Conservation (phyloP, 1,139 yeast species). For the Kurtzmaniella natalensis region DNA sequence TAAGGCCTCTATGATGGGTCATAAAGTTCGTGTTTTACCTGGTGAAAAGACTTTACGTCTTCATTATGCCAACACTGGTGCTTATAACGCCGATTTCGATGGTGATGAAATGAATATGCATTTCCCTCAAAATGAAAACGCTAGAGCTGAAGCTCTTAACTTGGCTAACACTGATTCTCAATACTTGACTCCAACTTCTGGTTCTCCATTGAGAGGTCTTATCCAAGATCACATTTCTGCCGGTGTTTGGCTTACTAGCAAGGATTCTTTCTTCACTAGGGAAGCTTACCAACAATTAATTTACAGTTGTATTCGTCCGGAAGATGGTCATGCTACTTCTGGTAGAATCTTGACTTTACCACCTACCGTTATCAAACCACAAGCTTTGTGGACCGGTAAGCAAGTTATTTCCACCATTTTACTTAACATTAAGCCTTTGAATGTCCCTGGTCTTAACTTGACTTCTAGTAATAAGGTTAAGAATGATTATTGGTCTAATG, state of each 20-base stretch:
- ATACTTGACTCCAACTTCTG: constrained; percentile 96
- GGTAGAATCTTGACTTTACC: constrained; percentile 74
- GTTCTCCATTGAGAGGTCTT: constrained; percentile 96
- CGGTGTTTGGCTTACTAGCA: constrained; percentile 95
- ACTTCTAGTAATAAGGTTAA: constrained; percentile 83
- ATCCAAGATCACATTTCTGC: constrained; percentile 99
- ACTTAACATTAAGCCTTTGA: constrained; percentile 79
- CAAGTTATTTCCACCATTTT: constrained; percentile 90
- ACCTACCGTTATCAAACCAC: constrained; percentile 85
- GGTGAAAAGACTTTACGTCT: constrained; percentile 95
- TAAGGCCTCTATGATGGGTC: constrained; percentile 99
- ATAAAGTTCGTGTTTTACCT: constrained; percentile 92
- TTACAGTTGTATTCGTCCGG: constrained; percentile 94
- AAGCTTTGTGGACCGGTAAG: constrained; percentile 97
- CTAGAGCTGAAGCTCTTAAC: constrained; percentile 92
- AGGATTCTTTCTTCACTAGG: constrained; percentile 86
- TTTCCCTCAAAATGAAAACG: constrained; percentile 98
- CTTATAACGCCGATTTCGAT: constrained; percentile 98
- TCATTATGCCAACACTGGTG: constrained; percentile 99
- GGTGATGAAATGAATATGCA: constrained; percentile 99
- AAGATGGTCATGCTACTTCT: constrained; percentile 87
- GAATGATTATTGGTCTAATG: constrained; percentile 90
- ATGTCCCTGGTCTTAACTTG: constrained; percentile 88
- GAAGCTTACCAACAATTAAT: constrained; percentile 91
- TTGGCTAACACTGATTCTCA: constrained; percentile 97